Evolutionary conservation across 2,329 filamentous ascomycete genomes (phyloP).

Genomic region (Diaporthe destruens): DNA sequence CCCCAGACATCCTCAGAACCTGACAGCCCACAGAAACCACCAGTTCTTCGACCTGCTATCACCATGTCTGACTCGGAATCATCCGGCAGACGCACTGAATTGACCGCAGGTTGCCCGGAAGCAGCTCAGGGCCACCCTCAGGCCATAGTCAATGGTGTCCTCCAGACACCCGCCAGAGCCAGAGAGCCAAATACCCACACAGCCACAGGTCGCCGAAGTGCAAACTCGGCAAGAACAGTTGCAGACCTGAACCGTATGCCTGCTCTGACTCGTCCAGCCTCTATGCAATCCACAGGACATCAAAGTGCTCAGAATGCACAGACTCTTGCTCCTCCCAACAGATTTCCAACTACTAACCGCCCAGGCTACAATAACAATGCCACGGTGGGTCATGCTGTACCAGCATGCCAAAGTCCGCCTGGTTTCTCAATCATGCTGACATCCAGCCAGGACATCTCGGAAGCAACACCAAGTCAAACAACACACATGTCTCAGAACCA

Average conservation of each 20-base stretch:
- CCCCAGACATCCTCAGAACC: not conserved
- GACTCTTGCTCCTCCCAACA: not conserved
- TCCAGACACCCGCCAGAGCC: not conserved
- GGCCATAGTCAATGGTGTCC: not conserved
- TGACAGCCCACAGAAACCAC: not conserved
- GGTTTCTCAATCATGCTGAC: not conserved
- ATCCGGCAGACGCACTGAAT: not conserved
- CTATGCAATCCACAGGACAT: not conserved
- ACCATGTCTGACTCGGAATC: not conserved
- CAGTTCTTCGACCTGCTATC: not conserved
- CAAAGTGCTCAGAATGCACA: not conserved
- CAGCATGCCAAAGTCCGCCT: not conserved
- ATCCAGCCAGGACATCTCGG: no score
- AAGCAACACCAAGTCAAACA: not conserved
- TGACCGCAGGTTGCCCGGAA: not conserved
- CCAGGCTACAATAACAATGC: not conserved
- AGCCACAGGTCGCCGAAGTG: not conserved
- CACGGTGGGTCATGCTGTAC: not conserved
- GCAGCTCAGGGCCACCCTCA: not conserved
- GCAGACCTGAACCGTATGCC: not conserved
- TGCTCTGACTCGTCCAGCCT: not conserved
- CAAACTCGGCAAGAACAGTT: not conserved
- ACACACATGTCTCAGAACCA: not conserved
- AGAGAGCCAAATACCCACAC: not conserved
- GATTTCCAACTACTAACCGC: not conserved